Conservation (phyloP, 768 basidiomycete genomes). For the Hericium rajendrae region DNA sequence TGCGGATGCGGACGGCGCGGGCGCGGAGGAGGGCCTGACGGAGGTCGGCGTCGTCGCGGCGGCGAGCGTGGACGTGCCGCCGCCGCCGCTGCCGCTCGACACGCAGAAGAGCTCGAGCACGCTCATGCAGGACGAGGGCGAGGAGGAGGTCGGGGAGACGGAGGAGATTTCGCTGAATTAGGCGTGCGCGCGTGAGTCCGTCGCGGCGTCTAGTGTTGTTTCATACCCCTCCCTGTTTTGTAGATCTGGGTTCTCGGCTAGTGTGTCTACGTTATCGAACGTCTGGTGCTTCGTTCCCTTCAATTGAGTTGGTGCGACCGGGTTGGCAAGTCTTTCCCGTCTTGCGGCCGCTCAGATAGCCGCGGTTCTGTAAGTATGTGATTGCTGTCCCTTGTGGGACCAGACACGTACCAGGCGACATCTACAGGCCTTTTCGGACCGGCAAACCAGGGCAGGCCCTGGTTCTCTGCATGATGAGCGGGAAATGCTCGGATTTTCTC, state of each 20-base stretch:
- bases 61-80: slow-evolving; percentile 64
- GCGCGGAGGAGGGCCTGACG: slow-evolving; percentile 11
- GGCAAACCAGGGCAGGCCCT: background rate
- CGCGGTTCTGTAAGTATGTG: too few relatives aligned
- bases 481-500: background rate
- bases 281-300: too few relatives aligned
- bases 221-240: too few relatives aligned
- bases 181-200: background rate
- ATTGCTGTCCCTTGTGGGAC: too few relatives aligned
- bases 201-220: background rate
- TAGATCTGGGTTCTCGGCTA: too few relatives aligned
- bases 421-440: background rate
- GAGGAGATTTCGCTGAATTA: slow-evolving; percentile 46
- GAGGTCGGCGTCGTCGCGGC: slow-evolving; percentile 38
- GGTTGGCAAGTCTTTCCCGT: too few relatives aligned
- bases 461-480: background rate
- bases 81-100: slow-evolving; percentile 47
- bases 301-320: too few relatives aligned
- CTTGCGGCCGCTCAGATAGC: too few relatives aligned
- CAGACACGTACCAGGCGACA: too few relatives aligned
- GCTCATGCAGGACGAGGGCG: slow-evolving; percentile 38
- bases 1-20: background rate
- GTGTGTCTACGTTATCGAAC: too few relatives aligned
- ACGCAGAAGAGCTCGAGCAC: slow-evolving; percentile 56
- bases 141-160: slow-evolving; percentile 73